Base-by-base conservation (phyloP, 164 flowering plant species). In the Piper betle region DNA sequence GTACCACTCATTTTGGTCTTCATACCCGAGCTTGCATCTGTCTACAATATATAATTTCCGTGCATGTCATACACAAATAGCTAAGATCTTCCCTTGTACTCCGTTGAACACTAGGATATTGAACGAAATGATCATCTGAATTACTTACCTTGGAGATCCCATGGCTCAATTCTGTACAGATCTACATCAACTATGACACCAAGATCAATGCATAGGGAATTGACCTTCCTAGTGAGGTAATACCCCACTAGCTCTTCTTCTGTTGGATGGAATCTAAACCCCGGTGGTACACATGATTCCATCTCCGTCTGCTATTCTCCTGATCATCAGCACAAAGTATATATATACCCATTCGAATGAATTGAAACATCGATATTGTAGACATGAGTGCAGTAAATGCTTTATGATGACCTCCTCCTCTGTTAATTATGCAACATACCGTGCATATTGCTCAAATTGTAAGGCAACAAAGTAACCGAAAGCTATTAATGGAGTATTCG, bases 181-280 rank as follows among this genome's bases (percentile, higher is more conserved):
- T 88, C 96, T 67, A 88, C 65, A 53, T 85, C 92, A 20, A 70
- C 62, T 53, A 88, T 88, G 40, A 88, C 84, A 61, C 84, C 87
- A 18, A 85, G 62, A 63, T 86, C 92, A 55, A 86, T 79, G 72
- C 77, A 79, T 43, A 75, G 60, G 2, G 81, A 79, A 63, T 79
- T 73, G 18, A 85, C 66, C 76, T 84, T 88, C 64, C 84, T 74
- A 43, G 70, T 73, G 11, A 88, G 85, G 73, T 88, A 88, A 62
- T 84, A 88, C 50, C 85, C 92, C 50, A 88, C 92, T 3, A 88
- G 85, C 69, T 88, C 96, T 79, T 85, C 92, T 68, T 88, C 96
- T 8, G 96, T 88, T 12, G 96, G 96, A 59, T 86, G 92, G 73
- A 88, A 88, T 52, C 96, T 79, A 70, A 88, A 88, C 1, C 96